A percentile compares a stretch with the other conserved stretches of the same genome.
phyloP scores from a whole-genome alignment of 2,329 filamentous ascomycete genomes.

The Pseudopyricularia javanii region DNA sequence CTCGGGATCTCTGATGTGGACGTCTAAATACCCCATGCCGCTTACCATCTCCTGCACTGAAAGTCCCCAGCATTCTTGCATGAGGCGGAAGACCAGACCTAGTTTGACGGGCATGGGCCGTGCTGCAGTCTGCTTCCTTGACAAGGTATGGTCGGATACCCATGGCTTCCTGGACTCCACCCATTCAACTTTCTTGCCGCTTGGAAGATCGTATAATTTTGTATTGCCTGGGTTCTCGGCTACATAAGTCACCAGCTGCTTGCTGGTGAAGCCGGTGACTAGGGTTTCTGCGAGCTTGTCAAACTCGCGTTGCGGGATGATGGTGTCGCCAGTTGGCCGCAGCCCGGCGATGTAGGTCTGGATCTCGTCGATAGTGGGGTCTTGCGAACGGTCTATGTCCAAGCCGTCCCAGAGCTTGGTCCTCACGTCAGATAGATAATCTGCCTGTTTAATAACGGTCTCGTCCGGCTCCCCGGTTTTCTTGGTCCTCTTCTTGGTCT shows the following conservation, averaged over 20 bases:
- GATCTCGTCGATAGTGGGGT: conserved; percentile 21
- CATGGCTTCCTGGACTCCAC: conserved; percentile 26
- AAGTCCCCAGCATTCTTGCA: conserved; percentile 38
- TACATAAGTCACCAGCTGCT: conserved; percentile 33
- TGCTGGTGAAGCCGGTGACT: conserved; percentile 29
- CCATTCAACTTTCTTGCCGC: conserved; percentile 20
- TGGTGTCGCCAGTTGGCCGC: conserved; percentile 24
- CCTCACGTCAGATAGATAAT: not conserved
- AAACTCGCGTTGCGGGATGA: conserved; percentile 27
- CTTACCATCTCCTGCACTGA: conserved; percentile 30
- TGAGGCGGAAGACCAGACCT: conserved; percentile 25
- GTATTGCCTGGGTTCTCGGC: not conserved
- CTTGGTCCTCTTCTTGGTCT: not conserved
- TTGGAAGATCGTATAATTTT: not conserved
- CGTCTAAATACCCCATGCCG: conserved; percentile 24
- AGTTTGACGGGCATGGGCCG: conserved; percentile 22
- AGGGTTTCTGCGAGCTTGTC: conserved; percentile 24
- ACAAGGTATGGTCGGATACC: conserved; percentile 19
- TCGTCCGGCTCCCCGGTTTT: not conserved
- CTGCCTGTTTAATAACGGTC: not conserved
- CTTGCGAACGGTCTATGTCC: conserved; percentile 1
- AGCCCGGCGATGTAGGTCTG: conserved; percentile 34
- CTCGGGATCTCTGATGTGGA: conserved; percentile 25
- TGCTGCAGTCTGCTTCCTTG: conserved; percentile 15
- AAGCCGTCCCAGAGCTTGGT: not conserved